phyloP scores from a whole-genome alignment of 192 early-diverging fungal genomes.

The Spinellus fusiger region DNA sequence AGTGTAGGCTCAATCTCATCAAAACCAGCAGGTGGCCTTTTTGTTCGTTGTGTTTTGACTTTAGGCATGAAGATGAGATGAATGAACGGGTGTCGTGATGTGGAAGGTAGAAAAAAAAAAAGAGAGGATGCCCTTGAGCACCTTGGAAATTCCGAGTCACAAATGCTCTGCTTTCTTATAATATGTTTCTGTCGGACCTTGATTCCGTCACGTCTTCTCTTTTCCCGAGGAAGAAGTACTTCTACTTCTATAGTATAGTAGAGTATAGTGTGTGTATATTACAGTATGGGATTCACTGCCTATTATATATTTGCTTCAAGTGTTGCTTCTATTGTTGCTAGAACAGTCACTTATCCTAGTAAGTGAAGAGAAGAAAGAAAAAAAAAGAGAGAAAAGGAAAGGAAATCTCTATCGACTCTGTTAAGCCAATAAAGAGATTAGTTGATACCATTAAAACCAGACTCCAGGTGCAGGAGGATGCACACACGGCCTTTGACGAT shows the following conservation, averaged over 20 bases:
- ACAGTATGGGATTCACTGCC: too few species aligned
- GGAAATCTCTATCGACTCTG: background rate
- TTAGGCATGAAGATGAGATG: constrained; percentile 57
- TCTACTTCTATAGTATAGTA: too few species aligned
- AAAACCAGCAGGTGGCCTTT: constrained; percentile 89
- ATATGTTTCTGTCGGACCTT: background rate
- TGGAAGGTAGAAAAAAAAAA: background rate
- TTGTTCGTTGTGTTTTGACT: constrained; percentile 68
- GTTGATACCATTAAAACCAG: constrained; percentile 76
- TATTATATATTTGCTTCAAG: constrained; percentile 43
- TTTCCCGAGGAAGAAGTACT: too few species aligned
- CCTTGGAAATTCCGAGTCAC: background rate
- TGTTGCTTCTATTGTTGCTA: constrained; percentile 51
- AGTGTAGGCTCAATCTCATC: constrained; percentile 94
- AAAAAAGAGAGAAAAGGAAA: background rate
- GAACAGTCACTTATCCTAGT: constrained; percentile 62
- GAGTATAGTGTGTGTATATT: too few species aligned
- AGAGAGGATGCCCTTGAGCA: background rate
- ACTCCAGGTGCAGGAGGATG: constrained; percentile 41
- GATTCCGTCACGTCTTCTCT: too few species aligned
- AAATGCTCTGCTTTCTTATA: background rate
- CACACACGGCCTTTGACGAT: constrained; percentile 14
- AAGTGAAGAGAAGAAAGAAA: constrained; percentile 7
- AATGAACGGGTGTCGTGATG: background rate
- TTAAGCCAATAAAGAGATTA: constrained; percentile 1